Base-by-base conservation (phyloP, 805 yeast species). In the Saccharomycopsis sp. region DNA sequence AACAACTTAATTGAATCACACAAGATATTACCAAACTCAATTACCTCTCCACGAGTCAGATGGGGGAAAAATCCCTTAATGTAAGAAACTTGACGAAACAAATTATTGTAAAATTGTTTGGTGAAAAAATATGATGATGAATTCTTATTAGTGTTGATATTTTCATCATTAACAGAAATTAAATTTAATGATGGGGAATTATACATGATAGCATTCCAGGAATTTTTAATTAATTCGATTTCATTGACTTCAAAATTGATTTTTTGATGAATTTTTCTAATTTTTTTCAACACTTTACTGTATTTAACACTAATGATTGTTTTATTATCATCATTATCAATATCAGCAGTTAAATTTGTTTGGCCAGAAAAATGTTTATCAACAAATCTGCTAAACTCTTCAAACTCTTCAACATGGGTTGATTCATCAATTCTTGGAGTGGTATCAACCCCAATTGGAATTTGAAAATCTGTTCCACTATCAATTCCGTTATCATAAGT, bases 51-150 rank as follows among this genome's bases (percentile, higher is more conserved):
- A 18, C 36, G 34, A 14, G 41, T 23, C 3, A 37, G 32, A 13
- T 30, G 10, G 12, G 45, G 47, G 26, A 44, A 44, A 32, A 40
- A 32, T 6, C 25, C n/a, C 23, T 40, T 42, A 23, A 40, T 37
- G 21, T 36, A 37, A 8, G 47, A 17, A 27, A 36, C 31, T 12
- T 42, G 33, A 6, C 46, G 21, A 26, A 45, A 40, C 20, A 45
- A 29, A 21, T 45, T 45, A 21, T 36, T 42, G 37, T 45, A 45
- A 31, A 45, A 43, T 34, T 45, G 49, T 17, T 37, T 42, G 12
- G 49, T 37, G 25, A 45, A 39, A 12, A 44, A 37, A 30, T 45
- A 45, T 3, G 47, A 46, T 26, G 36, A 39, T 10, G 20, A 20
- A 26, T 36, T 36, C 9, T 36, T 25, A 15, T 29, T n/a, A n/a